Conservation (phyloP, 805 yeast species). For the Cyberlindnera mississippiensis region DNA sequence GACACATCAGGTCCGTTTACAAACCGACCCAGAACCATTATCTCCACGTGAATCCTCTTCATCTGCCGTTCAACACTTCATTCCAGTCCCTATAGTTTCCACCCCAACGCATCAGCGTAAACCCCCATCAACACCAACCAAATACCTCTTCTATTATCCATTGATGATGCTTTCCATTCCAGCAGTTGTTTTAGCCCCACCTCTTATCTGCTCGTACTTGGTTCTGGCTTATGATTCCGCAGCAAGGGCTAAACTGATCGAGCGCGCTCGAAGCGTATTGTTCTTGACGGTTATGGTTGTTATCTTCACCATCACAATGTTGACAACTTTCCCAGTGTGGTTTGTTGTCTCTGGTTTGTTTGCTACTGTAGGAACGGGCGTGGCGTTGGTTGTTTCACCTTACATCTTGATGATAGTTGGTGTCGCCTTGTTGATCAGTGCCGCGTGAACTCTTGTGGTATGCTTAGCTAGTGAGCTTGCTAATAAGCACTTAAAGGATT, state of each 20-base stretch:
- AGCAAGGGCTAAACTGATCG: slow-evolving; percentile 2
- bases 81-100: neutral
- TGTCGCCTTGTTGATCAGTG: neutral
- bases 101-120: too few species aligned
- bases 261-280: slow-evolving; percentile 1
- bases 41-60: too few species aligned
- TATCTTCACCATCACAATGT: slow-evolving; percentile 1
- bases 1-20: too few species aligned
- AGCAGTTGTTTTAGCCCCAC: neutral
- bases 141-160: neutral
- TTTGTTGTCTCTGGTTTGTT: neutral
- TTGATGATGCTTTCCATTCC: neutral
- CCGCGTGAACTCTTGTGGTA: neutral
- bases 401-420: neutral
- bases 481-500: too few species aligned
- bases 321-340: slow-evolving; percentile 6
- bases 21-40: too few species aligned
- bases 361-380: neutral
- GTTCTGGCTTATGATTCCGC: slow-evolving; percentile 3
- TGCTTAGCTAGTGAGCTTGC: too few species aligned
- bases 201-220: neutral
- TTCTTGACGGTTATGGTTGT: neutral
- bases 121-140: neutral
- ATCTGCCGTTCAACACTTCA: neutral
- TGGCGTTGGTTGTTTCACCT: neutral